phyloP scores from a whole-genome alignment of 768 basidiomycete genomes.

The Daedaleopsis sinensis region DNA sequence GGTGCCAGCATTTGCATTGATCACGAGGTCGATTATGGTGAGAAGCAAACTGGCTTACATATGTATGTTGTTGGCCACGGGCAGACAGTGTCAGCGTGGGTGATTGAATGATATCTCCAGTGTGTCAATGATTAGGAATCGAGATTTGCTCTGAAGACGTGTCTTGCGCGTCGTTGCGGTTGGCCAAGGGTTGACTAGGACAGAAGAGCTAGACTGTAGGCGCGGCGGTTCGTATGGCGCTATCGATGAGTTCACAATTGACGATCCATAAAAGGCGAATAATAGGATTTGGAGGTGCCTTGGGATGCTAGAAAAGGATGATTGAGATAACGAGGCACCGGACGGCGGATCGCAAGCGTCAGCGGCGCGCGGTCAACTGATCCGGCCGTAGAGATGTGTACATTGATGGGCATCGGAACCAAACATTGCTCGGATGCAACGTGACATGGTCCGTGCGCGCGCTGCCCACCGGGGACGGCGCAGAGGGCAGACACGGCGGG shows the following conservation, averaged over 20 bases:
- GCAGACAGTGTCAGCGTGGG: no score
- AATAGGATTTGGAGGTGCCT: slow-evolving; percentile 1
- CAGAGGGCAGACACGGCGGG: slow-evolving; percentile 1
- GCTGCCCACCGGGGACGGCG: neutral
- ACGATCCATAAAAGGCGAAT: neutral
- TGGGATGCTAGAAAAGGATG: slow-evolving; percentile 12
- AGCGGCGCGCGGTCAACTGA: slow-evolving; percentile 14
- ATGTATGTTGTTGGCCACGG: no score
- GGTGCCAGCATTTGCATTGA: no score
- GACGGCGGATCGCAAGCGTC: slow-evolving; percentile 22
- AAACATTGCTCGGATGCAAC: neutral
- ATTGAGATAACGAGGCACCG: slow-evolving; percentile 21
- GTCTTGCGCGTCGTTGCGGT: neutral
- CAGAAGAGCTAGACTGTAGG: no score
- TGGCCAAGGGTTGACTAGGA: neutral
- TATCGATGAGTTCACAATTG: neutral
- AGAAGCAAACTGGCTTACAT: no score
- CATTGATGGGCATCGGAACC: slow-evolving; percentile 6
- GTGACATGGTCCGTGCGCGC: slow-evolving; percentile 1
- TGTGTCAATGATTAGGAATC: neutral
- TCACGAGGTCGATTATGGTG: no score
- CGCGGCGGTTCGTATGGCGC: neutral
- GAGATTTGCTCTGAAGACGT: neutral
- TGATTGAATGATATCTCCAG: no score
- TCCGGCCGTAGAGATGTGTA: slow-evolving; percentile 10